Evolutionary conservation across 352 stramenopile species (phyloP).

Genomic region (Pythium rhizo-oryzae): DNA sequence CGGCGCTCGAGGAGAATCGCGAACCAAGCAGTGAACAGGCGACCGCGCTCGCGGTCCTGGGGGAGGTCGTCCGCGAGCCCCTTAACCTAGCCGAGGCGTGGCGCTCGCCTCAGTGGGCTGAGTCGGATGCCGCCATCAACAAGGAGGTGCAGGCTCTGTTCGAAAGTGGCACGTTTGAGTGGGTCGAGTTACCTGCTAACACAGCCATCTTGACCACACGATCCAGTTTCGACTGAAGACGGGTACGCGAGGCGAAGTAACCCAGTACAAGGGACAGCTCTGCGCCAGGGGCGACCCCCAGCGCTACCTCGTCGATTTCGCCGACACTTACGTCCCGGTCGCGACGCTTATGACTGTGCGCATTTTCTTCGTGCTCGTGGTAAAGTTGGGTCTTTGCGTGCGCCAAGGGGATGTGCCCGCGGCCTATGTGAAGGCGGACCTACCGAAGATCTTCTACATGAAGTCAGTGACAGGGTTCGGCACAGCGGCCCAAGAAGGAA

Average conservation of each 20-base stretch:
- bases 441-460: constrained; percentile 10
- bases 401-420: constrained; percentile 18
- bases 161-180: constrained; percentile 15
- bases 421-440: constrained; percentile 13
- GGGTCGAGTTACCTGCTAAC: neutral
- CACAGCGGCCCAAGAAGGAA: neutral
- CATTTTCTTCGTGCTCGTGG: constrained; percentile 20
- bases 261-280: constrained; percentile 3
- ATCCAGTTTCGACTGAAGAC: constrained; percentile 19
- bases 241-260: neutral
- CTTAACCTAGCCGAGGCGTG: constrained; percentile 7
- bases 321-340: constrained; percentile 15
- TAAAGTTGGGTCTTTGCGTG: neutral
- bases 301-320: neutral
- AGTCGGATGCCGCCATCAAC: constrained; percentile 1
- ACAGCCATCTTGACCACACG: constrained; percentile 11
- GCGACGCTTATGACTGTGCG: constrained; percentile 4
- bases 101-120: constrained; percentile 5
- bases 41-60: neutral
- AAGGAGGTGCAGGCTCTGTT: constrained; percentile 6
- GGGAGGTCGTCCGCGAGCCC: constrained; percentile 10
- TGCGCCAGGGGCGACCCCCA: constrained; percentile 16
- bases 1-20: constrained; percentile 10
- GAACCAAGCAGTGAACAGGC: neutral
- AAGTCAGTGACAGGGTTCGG: constrained; percentile 6